These are phyloP conservation scores for Candida hungchunana DNA, from an alignment of 805 yeast genomes.

Conservation along the genomic window DNA sequence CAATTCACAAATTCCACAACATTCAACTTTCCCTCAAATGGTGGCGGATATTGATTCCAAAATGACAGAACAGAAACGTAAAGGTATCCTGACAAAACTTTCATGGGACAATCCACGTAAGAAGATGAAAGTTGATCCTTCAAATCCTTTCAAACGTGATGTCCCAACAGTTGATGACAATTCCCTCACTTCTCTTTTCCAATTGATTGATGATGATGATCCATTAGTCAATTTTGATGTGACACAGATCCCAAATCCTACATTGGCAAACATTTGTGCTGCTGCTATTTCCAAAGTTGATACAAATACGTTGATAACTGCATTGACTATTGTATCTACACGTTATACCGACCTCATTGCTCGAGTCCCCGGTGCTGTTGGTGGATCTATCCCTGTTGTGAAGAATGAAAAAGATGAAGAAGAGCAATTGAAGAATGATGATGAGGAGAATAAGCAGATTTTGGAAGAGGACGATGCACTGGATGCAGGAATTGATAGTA, in stretches of 20 bases:
- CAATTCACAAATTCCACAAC: slow-evolving; percentile 16
- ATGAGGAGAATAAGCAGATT: slow-evolving; percentile 24
- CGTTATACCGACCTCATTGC: slow-evolving; percentile 49
- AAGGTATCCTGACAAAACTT: slow-evolving; percentile 22
- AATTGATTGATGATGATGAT: slow-evolving; percentile 57
- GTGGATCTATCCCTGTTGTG: slow-evolving; percentile 11
- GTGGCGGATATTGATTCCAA: slow-evolving; percentile 21
- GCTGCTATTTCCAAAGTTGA: slow-evolving; percentile 59
- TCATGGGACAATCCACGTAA: slow-evolving; percentile 28
- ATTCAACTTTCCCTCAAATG: slow-evolving; percentile 16
- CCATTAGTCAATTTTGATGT: slow-evolving; percentile 68
- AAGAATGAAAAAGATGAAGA: slow-evolving; percentile 30
- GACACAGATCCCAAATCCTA: slow-evolving; percentile 57
- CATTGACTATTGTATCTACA: slow-evolving; percentile 62
- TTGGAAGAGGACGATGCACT: slow-evolving; percentile 21
- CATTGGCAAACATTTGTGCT: slow-evolving; percentile 60
- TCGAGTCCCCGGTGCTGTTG: slow-evolving; percentile 1
- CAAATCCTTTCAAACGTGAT: slow-evolving; percentile 29
- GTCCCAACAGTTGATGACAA: slow-evolving; percentile 35
- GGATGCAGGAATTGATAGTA: slow-evolving; percentile 37
- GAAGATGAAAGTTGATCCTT: slow-evolving; percentile 20
- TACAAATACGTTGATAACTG: slow-evolving; percentile 51
- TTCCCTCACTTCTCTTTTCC: slow-evolving; percentile 61
- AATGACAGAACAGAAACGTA: slow-evolving; percentile 26
- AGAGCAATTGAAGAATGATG: slow-evolving; percentile 20